phyloP scores from a whole-genome alignment of 768 basidiomycete genomes.

The Agaricus bisporus region DNA sequence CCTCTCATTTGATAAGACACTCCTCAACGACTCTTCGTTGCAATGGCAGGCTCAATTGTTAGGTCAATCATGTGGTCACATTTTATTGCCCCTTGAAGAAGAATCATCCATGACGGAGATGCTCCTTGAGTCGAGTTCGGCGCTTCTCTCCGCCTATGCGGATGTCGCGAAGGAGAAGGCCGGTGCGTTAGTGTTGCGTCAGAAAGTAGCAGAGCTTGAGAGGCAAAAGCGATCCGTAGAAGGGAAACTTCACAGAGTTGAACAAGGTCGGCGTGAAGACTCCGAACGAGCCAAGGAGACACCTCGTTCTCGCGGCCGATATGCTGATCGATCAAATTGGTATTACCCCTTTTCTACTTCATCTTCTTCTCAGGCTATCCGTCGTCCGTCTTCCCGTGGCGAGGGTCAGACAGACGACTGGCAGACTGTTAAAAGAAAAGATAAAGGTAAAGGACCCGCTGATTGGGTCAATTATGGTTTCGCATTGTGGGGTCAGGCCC shows the following conservation, averaged over 20 bases:
- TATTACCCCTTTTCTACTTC: neutral
- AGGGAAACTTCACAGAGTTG: neutral
- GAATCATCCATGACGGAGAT: slow-evolving; percentile 5
- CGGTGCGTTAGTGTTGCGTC: neutral
- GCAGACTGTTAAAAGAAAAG: slow-evolving; percentile 4
- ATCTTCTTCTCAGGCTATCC: neutral
- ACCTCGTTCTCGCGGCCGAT: neutral
- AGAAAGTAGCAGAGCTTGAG: slow-evolving; percentile 5
- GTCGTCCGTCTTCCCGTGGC: neutral
- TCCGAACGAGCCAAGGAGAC: slow-evolving; percentile 1
- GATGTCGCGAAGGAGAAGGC: slow-evolving; percentile 7
- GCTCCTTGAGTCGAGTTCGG: slow-evolving; percentile 8
- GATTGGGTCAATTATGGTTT: neutral
- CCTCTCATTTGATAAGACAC: slow-evolving; percentile 40
- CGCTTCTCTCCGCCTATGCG: slow-evolving; percentile 8
- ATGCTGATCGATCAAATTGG: neutral
- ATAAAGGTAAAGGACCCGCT: slow-evolving; percentile 2
- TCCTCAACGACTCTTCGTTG: slow-evolving; percentile 36
- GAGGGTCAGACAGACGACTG: neutral
- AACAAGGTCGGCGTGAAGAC: slow-evolving; percentile 5
- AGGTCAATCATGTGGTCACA: slow-evolving; percentile 51
- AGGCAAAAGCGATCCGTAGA: slow-evolving; percentile 5
- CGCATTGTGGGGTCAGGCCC: neutral
- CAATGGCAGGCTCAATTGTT: slow-evolving; percentile 67
- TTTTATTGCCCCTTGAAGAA: slow-evolving; percentile 32